Evolutionary conservation across 2,329 filamentous ascomycete species (phyloP), one percentile per base, ranked within the genome.

Genomic region (Penicillium brevicompactum): DNA sequence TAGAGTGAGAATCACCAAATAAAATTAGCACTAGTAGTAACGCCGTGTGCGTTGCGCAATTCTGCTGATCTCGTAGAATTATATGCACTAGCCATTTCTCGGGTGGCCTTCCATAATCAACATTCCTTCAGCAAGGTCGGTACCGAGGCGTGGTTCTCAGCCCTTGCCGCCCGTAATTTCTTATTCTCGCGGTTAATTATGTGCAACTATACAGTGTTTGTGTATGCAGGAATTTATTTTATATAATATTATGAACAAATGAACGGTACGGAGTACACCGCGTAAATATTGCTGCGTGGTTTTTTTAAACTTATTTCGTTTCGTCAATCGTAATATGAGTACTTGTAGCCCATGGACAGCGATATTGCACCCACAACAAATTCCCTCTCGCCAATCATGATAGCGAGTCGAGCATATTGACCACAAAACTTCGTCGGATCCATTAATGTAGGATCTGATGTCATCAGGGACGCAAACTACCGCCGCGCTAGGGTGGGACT

Each of bases 381-480:
- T 2, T 34, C 14, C 10, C 11, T 34, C n/a, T 38, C 16, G 14
- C 52, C 22, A 49, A 45, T 50, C 52, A 50, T 46, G 31, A 54
- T 22, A 9, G 16, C 18, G 16, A 41, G n/a, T 16, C 14, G 46
- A 16, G 14, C 22, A 16, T 27, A 11, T 30, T 40, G 27, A 46
- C 30, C 32, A 41, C 22, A 38, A 43, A 53, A 46, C 34, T 53
- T 53, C 47, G 30, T 18, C 34, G 34, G 34, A 37, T 47, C 48
- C 47, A 46, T 31, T 42, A 3, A n/a, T 37, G 34, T 37, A 37
- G 27, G 18, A 41, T 9, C 42, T 66, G 63, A 66, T 64, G 58
- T 66, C 64, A 64, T 63, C 56, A 58, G 63, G 60, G 62, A 63
- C 59, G 55, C 58, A 56, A 53, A 48, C 57, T 53, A 50, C 50